Evolutionary conservation across 139 green algal species (phyloP).

Genomic region (Zygnema circumcarinatum): DNA sequence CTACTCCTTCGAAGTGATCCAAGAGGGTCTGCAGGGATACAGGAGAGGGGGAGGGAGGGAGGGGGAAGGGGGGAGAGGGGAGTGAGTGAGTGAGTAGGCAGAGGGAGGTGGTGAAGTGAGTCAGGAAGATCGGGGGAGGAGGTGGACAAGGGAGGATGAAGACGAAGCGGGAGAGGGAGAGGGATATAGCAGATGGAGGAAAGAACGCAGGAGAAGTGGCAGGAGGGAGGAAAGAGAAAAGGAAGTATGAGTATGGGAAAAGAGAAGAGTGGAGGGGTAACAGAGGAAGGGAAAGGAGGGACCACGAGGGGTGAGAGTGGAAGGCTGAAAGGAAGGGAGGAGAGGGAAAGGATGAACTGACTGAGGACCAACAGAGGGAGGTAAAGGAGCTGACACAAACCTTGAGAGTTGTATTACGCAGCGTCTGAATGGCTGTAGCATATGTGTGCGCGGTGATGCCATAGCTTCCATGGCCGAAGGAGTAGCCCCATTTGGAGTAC

Average conservation of each 20-base stretch:
- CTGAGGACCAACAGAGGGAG: no score
- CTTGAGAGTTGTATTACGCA: slow-evolving; percentile 46
- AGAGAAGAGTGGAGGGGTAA: no score
- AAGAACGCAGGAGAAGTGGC: no score
- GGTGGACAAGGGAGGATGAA: background rate
- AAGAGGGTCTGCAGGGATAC: slow-evolving; percentile 21
- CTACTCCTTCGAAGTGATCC: slow-evolving; percentile 15
- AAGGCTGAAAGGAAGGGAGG: no score
- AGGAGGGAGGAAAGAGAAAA: slow-evolving; percentile 19
- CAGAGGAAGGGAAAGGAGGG: no score
- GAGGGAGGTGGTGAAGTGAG: background rate
- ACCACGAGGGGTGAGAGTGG: no score
- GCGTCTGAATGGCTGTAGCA: slow-evolving; percentile 62
- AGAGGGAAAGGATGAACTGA: no score
- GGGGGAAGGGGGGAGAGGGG: background rate
- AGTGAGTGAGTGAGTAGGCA: background rate
- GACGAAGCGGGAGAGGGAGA: no score
- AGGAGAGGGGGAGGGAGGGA: background rate
- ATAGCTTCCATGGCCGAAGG: slow-evolving; percentile 86
- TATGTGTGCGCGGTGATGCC: slow-evolving; percentile 77
- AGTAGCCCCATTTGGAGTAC: slow-evolving; percentile 94
- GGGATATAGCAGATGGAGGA: no score
- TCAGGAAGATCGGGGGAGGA: background rate
- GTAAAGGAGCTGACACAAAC: no score
- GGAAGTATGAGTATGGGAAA: background rate